phyloP scores from a whole-genome alignment of 345 rosid genomes.

The Eucalyptus rudis region DNA sequence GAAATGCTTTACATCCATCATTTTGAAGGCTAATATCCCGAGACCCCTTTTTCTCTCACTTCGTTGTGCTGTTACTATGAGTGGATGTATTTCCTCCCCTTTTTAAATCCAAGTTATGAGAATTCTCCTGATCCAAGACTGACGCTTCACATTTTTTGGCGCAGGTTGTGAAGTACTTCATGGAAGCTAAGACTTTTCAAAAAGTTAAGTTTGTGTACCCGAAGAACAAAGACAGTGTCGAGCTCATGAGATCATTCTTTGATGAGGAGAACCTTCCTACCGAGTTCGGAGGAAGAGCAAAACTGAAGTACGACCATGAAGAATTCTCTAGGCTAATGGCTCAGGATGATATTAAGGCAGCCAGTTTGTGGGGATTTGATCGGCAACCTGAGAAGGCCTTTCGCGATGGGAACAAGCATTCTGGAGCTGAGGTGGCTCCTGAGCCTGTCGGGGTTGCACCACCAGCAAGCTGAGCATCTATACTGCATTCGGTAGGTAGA shows the following conservation, averaged over 20 bases:
- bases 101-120: background rate
- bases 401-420: slow-evolving; percentile 5
- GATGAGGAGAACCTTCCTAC: slow-evolving; percentile 79
- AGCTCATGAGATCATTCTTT: slow-evolving; percentile 58
- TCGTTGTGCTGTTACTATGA: background rate
- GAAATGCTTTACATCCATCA: background rate
- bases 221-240: slow-evolving; percentile 65
- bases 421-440: slow-evolving; percentile 48
- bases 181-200: slow-evolving; percentile 74
- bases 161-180: slow-evolving; percentile 82
- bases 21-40: background rate
- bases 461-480: slow-evolving; percentile 13
- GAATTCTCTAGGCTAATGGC: slow-evolving; percentile 72
- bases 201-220: slow-evolving; percentile 97
- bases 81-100: background rate
- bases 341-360: slow-evolving; percentile 62
- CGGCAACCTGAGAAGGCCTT: slow-evolving; percentile 11
- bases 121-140: background rate
- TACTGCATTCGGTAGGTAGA: background rate
- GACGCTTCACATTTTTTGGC: background rate
- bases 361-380: slow-evolving; percentile 47
- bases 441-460: slow-evolving; percentile 28
- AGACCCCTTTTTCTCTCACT: background rate
- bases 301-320: slow-evolving; percentile 66
- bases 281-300: slow-evolving; percentile 75